phyloP scores from a whole-genome alignment of 169 alveolate genomes.

The Eimeria maxima region DNA sequence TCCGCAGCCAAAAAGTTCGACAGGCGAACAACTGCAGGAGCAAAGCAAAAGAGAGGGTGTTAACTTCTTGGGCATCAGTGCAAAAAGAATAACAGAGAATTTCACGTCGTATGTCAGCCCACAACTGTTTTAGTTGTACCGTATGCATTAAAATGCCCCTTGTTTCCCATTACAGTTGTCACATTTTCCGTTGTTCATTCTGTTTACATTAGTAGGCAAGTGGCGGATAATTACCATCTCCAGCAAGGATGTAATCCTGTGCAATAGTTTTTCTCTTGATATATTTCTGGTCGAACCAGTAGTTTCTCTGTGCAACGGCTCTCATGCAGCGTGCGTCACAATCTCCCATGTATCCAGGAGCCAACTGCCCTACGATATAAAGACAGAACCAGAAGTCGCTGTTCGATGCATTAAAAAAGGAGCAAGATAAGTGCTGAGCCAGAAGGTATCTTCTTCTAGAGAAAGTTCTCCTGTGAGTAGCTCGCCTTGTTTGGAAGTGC shows the following conservation, averaged over 20 bases:
- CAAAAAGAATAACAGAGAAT: not conserved
- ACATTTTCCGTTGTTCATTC: not conserved
- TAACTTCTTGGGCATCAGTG: too few species aligned
- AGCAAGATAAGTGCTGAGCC: not conserved
- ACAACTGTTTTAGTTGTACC: too few species aligned
- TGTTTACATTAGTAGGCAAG: not conserved
- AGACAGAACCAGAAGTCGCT: not conserved
- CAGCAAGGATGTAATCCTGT: slow-evolving; percentile 34
- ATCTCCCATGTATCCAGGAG: slow-evolving; percentile 46
- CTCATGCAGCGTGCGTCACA: slow-evolving; percentile 60
- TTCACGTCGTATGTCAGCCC: too few species aligned
- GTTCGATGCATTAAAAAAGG: not conserved
- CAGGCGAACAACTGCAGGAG: slow-evolving; percentile 5
- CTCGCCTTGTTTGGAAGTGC: slow-evolving; percentile 39
- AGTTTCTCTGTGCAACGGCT: slow-evolving; percentile 15
- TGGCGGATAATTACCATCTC: slow-evolving; percentile 25
- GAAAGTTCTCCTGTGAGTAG: not conserved
- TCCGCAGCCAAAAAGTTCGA: slow-evolving; percentile 35
- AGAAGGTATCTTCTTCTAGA: not conserved
- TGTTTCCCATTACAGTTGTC: too few species aligned
- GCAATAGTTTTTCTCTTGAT: not conserved
- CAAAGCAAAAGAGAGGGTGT: not conserved
- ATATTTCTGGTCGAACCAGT: not conserved
- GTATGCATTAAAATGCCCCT: too few species aligned
- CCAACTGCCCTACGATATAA: slow-evolving; percentile 47